phyloP scores from a whole-genome alignment of 345 rosid species.

The Hibiscus tridactylites region DNA sequence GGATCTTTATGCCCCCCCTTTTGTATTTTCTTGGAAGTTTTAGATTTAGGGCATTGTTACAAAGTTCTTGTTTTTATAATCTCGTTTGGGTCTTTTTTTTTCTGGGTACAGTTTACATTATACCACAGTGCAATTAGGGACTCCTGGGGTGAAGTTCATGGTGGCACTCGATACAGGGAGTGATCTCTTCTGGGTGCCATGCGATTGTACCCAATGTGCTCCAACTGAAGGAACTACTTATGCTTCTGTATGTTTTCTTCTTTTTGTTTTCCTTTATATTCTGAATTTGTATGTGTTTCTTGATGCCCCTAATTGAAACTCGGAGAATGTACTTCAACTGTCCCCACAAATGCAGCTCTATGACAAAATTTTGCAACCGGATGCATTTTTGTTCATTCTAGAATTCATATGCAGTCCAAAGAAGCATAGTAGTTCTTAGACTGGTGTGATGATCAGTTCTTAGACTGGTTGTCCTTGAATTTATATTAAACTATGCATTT shows the following conservation, averaged over 20 bases:
- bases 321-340: conserved; percentile 1
- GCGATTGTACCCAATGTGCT: conserved; percentile 72
- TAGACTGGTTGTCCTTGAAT: background rate
- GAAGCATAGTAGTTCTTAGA: no score
- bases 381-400: background rate
- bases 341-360: background rate
- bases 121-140: conserved; percentile 75
- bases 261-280: background rate
- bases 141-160: conserved; percentile 78
- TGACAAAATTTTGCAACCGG: background rate
- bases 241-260: conserved; percentile 46
- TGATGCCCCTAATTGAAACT: background rate
- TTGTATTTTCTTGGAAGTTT: conserved; percentile 1
- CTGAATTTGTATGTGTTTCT: background rate
- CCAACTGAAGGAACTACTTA: conserved; percentile 49
- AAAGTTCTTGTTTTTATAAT: background rate
- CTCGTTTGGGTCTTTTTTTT: background rate
- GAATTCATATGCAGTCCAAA: background rate
- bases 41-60: conserved; percentile 5
- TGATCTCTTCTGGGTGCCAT: conserved; percentile 90
- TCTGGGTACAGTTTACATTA: conserved; percentile 60
- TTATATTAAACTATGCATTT: conserved; percentile 10
- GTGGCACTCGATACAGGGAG: conserved; percentile 90
- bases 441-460: background rate
- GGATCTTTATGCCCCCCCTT: background rate